Conservation (phyloP, 1,139 yeast genomes). For the Kazachstania sp. region DNA sequence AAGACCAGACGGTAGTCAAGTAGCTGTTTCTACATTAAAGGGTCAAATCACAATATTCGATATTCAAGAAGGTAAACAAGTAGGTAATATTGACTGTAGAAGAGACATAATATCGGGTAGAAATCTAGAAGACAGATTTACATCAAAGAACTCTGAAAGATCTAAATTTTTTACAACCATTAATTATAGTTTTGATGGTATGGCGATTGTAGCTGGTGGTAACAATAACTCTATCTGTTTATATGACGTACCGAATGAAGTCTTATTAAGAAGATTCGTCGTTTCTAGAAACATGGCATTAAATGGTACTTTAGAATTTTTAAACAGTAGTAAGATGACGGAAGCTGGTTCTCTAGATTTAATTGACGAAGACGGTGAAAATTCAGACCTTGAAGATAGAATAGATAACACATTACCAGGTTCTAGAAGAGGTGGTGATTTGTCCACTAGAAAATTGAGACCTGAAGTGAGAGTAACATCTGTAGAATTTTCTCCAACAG, state of each 20-base stretch:
- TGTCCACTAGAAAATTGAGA: conserved; percentile 65
- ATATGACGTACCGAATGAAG: conserved; percentile 84
- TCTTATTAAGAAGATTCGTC: conserved; percentile 66
- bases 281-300: conserved; percentile 85
- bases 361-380: conserved; percentile 78
- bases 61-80: conserved; percentile 70
- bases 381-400: conserved; percentile 78
- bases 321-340: conserved; percentile 75
- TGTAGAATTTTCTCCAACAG: conserved; percentile 81
- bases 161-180: conserved; percentile 77
- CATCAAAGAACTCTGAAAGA: conserved; percentile 71
- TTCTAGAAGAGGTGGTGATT: conserved; percentile 71
- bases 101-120: conserved; percentile 83
- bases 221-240: conserved; percentile 84
- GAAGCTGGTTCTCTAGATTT: conserved; percentile 83
- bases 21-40: conserved; percentile 82
- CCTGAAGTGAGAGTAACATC: conserved; percentile 77
- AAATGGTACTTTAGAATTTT: conserved; percentile 75
- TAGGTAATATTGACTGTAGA: conserved; percentile 77
- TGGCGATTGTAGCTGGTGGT: conserved; percentile 84
- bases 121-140: conserved; percentile 70
- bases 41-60: conserved; percentile 85
- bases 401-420: conserved; percentile 78
- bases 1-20: conserved; percentile 86
- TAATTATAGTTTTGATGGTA: conserved; percentile 83